Evolutionary conservation across 2,329 filamentous ascomycete species (phyloP).

Genomic region (Pseudocercospora musae): DNA sequence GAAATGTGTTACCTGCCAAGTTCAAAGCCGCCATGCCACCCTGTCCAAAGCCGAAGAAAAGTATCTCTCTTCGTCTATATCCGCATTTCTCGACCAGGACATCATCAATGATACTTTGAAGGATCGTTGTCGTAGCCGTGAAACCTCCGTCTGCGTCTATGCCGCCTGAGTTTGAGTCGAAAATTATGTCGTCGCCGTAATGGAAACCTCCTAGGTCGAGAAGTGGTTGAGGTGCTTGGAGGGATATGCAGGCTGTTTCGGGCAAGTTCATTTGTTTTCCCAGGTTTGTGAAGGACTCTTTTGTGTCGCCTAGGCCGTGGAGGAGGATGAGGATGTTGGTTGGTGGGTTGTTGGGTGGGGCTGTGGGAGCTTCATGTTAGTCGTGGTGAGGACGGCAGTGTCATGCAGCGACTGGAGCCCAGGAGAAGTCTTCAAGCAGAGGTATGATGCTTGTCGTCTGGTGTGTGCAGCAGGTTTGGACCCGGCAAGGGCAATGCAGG

Average conservation of each 20-base stretch:
- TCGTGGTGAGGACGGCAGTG: not conserved
- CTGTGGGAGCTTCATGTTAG: conserved; percentile 27
- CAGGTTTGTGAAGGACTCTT: conserved; percentile 65
- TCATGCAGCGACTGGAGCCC: too few species aligned
- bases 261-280: conserved; percentile 68
- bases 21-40: conserved; percentile 55
- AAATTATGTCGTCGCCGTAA: conserved; percentile 59
- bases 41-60: conserved; percentile 57
- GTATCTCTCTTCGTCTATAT: conserved; percentile 49
- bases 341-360: conserved; percentile 53
- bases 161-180: conserved; percentile 51
- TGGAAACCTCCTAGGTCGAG: conserved; percentile 64
- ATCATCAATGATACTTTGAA: conserved; percentile 46
- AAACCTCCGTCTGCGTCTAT: conserved; percentile 57
- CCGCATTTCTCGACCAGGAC: conserved; percentile 49
- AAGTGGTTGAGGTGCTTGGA: conserved; percentile 68
- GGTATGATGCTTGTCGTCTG: too few species aligned
- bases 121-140: conserved; percentile 39
- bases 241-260: conserved; percentile 70
- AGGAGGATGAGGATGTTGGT: conserved; percentile 77
- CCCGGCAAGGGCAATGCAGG: not conserved
- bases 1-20: conserved; percentile 39
- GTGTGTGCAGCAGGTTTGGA: too few species aligned
- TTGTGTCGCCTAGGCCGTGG: conserved; percentile 78
- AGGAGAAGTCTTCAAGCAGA: too few species aligned